phyloP scores from a whole-genome alignment of 345 rosid genomes.

The Balakata baccata region DNA sequence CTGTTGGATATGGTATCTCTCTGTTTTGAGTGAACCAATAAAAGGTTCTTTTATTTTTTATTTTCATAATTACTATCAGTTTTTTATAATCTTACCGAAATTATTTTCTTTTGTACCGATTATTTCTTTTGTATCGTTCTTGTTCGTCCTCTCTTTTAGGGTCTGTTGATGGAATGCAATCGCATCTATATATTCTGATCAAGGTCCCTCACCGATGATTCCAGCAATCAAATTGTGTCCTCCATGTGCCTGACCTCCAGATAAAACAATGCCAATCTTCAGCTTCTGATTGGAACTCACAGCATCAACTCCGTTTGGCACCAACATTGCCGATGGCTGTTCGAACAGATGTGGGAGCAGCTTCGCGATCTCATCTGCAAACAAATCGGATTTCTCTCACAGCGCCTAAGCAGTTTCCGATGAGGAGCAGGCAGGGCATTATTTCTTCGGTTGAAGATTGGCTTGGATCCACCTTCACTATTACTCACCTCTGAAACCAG shows the following conservation, averaged over 20 bases:
- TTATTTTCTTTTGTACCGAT: no score
- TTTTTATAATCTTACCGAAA: no score
- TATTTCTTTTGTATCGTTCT: no score
- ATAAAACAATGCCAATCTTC: constrained; percentile 90
- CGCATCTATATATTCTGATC: not conserved
- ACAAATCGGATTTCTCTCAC: constrained; percentile 6
- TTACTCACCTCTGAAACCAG: constrained; percentile 15
- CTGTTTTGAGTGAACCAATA: no score
- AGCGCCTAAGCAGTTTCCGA: constrained; percentile 48
- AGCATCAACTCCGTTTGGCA: constrained; percentile 40
- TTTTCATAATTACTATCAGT: no score
- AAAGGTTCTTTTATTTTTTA: no score
- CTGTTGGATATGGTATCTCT: no score
- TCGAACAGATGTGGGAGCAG: constrained; percentile 82
- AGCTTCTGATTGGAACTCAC: constrained; percentile 44
- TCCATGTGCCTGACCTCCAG: constrained; percentile 99
- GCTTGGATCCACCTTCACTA: constrained; percentile 5
- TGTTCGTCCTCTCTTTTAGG: no score
- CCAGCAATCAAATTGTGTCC: constrained; percentile 97
- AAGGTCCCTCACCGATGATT: constrained; percentile 60
- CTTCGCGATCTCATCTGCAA: constrained; percentile 85
- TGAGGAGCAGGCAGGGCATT: constrained; percentile 23
- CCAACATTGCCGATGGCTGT: constrained; percentile 70
- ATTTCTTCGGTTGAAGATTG: constrained; percentile 8
- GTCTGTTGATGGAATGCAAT: no score